Evolutionary conservation across 495 filamentous ascomycete species (phyloP), one percentile per base, ranked within the genome.

Genomic region (Hypoxylon rickii): DNA sequence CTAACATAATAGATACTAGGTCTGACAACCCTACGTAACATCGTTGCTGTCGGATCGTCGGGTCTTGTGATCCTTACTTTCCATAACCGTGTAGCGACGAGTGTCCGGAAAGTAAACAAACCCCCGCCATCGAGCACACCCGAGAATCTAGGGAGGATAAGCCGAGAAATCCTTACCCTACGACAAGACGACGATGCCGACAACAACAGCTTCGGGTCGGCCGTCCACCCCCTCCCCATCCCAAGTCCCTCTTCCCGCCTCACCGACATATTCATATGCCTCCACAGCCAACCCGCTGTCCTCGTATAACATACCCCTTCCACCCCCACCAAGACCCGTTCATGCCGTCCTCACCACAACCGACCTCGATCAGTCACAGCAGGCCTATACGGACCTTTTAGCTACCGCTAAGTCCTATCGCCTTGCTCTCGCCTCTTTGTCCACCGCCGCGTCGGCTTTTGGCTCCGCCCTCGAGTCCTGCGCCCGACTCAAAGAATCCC

Each of bases 401-500:
- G 63, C 79, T 8, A 77, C 77, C 15, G 83, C 83, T 13, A 86
- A 86, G 64, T 62, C 72, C 26, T 86, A 84, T 68, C 78, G 83
- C 8, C 61, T 80, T 18, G 81, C 83, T 2, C 78, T 86, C 46
- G 74, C 81, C 40, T 60, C 76, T 1, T 73, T 85, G 22, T 83
- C 83, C 15, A 73, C 74, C 19, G 79, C 83, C 3, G 82, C 83
- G 12, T 83, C 80, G 1, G 67, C 77, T 26, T 86, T 86, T 68
- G 83, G 83, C 33, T 73, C 74, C 37, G 83, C 83, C 16, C 73
- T 86, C 52, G 83, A 86, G 61, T 64, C 79, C 51, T 86, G 83
- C 64, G 83, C 83, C n/a, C 79, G 82, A 48, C 77, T 85, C 48
- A 86, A 82, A 51, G 76, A 83, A 65, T 76, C 80, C n/a, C 76